These are phyloP conservation scores for Priceomyces castillae DNA, from an alignment of 805 yeast species.

Conservation along the genomic window DNA sequence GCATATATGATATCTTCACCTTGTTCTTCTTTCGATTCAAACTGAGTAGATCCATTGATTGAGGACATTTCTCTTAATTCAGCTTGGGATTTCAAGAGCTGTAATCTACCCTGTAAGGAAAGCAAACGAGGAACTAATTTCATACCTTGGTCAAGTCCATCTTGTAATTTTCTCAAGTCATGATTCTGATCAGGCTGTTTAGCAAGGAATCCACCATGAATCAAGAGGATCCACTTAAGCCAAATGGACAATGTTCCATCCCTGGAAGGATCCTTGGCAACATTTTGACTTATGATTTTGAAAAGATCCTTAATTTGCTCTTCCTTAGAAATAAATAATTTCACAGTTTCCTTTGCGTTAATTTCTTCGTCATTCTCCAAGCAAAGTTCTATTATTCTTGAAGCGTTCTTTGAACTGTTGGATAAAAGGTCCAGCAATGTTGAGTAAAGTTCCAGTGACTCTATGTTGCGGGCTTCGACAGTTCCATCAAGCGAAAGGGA, in stretches of 20 bases:
- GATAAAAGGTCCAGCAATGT: conserved; percentile 15
- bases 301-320: conserved; percentile 23
- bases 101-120: conserved; percentile 82
- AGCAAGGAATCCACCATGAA: conserved; percentile 64
- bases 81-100: conserved; percentile 72
- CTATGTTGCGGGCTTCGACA: conserved; percentile 19
- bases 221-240: conserved; percentile 77
- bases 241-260: conserved; percentile 46
- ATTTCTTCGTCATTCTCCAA: conserved; percentile 27
- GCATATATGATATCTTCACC: conserved; percentile 31
- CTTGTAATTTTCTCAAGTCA: conserved; percentile 55
- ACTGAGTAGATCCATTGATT: conserved; percentile 7
- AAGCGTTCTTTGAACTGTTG: conserved; percentile 6
- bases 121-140: conserved; percentile 63
- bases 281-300: conserved; percentile 23
- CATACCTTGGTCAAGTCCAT: conserved; percentile 53
- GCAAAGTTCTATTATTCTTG: conserved; percentile 24
- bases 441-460: conserved; percentile 19
- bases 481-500: conserved; percentile 9
- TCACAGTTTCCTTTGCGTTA: conserved; percentile 29
- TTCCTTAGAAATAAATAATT: conserved; percentile 30
- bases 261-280: conserved; percentile 27
- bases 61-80: conserved; percentile 53
- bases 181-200: conserved; percentile 51
- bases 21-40: conserved; percentile 1